Evolutionary conservation across 768 basidiomycete genomes (phyloP), one percentile per base, ranked within the genome.

Genomic region (Boletus insuetus): DNA sequence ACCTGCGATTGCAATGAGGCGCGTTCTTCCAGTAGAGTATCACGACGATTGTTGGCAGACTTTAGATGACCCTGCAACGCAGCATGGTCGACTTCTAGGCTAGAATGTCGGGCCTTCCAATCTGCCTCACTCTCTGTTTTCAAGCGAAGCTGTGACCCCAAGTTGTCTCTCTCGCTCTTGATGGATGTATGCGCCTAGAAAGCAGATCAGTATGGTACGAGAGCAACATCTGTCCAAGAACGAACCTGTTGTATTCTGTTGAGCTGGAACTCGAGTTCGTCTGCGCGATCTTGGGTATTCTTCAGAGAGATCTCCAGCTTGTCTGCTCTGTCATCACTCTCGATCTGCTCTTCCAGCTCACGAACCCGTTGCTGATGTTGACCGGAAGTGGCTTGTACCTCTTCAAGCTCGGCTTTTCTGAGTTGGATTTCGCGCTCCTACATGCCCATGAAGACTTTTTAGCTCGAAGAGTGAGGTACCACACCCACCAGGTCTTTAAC

Each of bases 231-330:
- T 34, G 17, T 41, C 56, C 44, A 41, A 58, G 16, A 35, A 56
- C 75, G 46, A 58, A 85, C 91, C 82, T 92, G 91, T 64, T 85
- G 89, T 39, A 87, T 73, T 65, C 87, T 90, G 13, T 86, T 84
- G 19, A 94, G 74, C 64, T 89, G 89, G 63, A 91, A 88, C 62
- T 92, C 91, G 10, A 93, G 79, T 64, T 91, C 89, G 55, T 89
- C 90, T 6, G 87, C 87, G 51, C 86, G 86, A 63, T 93, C 84
- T 63, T 91, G 89, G 24, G 86, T 86, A 63, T 91, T 85, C 65
- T 85, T 86, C 45, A 94, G 73, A 9, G 86, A 86, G 43, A 74
- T 73, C 66, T 92, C 90, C 24, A 92, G 72, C 41, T 79, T 79
- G 58, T 91, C 91, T 16, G 85, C 84, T 40, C 88, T 85, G 69